Percentiles rank a stretch among this genome's conserved stretches.
phyloP scores from a whole-genome alignment of 1,139 yeast genomes.

The Protomyces inouyei region DNA sequence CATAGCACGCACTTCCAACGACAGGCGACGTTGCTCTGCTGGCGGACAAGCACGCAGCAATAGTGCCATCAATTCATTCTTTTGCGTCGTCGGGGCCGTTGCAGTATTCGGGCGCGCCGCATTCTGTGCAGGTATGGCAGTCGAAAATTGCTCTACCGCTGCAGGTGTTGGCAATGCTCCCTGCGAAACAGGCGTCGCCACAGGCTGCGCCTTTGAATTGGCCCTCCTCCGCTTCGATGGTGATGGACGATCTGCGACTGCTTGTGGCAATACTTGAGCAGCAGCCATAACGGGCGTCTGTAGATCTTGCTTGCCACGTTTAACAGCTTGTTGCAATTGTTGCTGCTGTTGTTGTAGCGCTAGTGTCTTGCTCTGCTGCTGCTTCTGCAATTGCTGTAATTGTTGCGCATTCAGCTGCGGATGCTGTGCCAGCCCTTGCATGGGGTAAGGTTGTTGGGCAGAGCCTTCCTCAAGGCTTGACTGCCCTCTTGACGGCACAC shows the following conservation, averaged over 20 bases:
- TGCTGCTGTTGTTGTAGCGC: neutral
- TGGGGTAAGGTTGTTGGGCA: neutral
- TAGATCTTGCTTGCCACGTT: slow-evolving; percentile 1
- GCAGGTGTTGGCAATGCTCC: neutral
- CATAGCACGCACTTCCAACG: slow-evolving; percentile 11
- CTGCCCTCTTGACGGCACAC: neutral
- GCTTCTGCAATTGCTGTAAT: neutral
- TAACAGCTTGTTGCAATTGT: neutral
- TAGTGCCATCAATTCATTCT: slow-evolving; percentile 15
- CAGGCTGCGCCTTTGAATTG: neutral
- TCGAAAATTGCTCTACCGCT: no score
- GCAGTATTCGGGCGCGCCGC: neutral
- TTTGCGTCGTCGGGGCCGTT: neutral
- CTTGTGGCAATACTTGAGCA: slow-evolving; percentile 1
- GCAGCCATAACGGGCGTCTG: neutral
- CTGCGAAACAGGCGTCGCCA: neutral
- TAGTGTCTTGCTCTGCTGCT: neutral
- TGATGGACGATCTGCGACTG: neutral
- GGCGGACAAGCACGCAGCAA: slow-evolving; percentile 10
- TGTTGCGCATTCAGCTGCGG: slow-evolving; percentile 3
- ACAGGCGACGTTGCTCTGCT: slow-evolving; percentile 9
- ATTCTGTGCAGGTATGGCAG: neutral
- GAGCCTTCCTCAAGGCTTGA: neutral
- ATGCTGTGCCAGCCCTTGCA: neutral
- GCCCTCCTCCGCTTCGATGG: slow-evolving; percentile 14